Conservation (phyloP, 2,329 filamentous ascomycete species). For the Arachnopeziza araneosa region DNA sequence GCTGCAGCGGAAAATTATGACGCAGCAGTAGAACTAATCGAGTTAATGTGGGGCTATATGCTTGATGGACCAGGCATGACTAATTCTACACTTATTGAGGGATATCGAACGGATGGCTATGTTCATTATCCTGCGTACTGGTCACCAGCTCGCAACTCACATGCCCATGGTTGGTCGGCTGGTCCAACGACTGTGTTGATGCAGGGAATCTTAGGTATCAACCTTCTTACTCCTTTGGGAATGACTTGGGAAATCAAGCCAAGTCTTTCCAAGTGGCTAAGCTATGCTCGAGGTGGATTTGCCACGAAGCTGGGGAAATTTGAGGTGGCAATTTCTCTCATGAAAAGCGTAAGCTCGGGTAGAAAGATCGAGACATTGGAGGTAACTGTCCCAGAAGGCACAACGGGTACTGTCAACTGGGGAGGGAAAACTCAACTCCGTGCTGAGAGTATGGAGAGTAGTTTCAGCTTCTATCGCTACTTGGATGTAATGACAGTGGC, state of each 20-base stretch:
- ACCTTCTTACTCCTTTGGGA: conserved; percentile 32
- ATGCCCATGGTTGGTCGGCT: conserved; percentile 44
- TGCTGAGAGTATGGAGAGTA: conserved; percentile 10
- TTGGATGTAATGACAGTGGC: conserved; percentile 5
- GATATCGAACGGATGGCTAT: conserved; percentile 33
- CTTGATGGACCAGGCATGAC: conserved; percentile 38
- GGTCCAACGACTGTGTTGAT: conserved; percentile 42
- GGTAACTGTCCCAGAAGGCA: conserved; percentile 24
- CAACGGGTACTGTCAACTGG: conserved; percentile 24
- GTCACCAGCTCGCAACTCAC: conserved; percentile 34
- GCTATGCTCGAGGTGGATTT: conserved; percentile 34
- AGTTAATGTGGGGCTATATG: conserved; percentile 50
- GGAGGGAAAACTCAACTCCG: conserved; percentile 15
- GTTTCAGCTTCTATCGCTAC: conserved; percentile 12
- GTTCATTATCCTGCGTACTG: conserved; percentile 32
- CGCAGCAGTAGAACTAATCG: conserved; percentile 38
- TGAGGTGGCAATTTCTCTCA: conserved; percentile 25
- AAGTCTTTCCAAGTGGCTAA: conserved; percentile 33
- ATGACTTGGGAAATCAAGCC: conserved; percentile 36
- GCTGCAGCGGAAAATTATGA: conserved; percentile 35
- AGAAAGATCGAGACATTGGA: conserved; percentile 21
- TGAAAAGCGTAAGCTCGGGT: conserved; percentile 13
- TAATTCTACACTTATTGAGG: conserved; percentile 33
- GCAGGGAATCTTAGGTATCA: conserved; percentile 39
- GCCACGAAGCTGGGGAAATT: conserved; percentile 32